These are phyloP conservation scores for Naganishia vaughanmartiniae DNA, from an alignment of 768 basidiomycete species.

Conservation along the genomic window DNA sequence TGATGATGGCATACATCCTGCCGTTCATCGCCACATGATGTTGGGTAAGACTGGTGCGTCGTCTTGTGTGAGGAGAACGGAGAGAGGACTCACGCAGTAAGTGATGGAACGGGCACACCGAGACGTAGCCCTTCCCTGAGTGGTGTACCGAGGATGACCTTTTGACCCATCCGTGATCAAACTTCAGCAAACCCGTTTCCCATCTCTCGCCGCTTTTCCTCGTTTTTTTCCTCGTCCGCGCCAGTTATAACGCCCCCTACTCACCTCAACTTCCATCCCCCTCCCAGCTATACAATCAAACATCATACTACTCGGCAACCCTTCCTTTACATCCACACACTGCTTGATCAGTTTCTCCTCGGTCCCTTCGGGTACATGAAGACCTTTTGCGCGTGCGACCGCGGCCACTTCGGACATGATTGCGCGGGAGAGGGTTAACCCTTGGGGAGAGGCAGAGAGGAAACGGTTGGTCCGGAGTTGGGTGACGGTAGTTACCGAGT, in stretches of 20 bases:
- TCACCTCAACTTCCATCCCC: constrained; percentile 49
- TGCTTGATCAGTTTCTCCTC: constrained; percentile 45
- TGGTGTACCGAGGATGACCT: constrained; percentile 49
- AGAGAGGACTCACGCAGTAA: constrained; percentile 40
- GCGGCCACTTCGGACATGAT: constrained; percentile 46
- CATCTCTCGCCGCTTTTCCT: too few relatives aligned
- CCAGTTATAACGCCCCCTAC: too few relatives aligned
- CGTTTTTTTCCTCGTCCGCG: too few relatives aligned
- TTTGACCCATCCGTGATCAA: background rate
- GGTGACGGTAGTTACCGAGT: constrained; percentile 46
- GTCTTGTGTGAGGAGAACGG: background rate
- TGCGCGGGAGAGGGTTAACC: constrained; percentile 41
- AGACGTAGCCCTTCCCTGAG: constrained; percentile 42
- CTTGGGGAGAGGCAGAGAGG: constrained; percentile 42
- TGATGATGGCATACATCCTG: constrained; percentile 47
- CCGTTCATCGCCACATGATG: background rate
- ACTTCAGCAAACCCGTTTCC: too few relatives aligned
- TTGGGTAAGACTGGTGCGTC: background rate
- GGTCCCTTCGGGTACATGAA: constrained; percentile 44
- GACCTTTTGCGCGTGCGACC: constrained; percentile 47
- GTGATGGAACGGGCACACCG: constrained; percentile 42
- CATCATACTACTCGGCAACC: constrained; percentile 48
- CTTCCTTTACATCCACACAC: constrained; percentile 44
- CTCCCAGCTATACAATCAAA: constrained; percentile 43
- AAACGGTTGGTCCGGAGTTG: constrained; percentile 44